Evolutionary conservation across 208 protist species (phyloP).

Genomic region (Blechomonas ayalai): DNA sequence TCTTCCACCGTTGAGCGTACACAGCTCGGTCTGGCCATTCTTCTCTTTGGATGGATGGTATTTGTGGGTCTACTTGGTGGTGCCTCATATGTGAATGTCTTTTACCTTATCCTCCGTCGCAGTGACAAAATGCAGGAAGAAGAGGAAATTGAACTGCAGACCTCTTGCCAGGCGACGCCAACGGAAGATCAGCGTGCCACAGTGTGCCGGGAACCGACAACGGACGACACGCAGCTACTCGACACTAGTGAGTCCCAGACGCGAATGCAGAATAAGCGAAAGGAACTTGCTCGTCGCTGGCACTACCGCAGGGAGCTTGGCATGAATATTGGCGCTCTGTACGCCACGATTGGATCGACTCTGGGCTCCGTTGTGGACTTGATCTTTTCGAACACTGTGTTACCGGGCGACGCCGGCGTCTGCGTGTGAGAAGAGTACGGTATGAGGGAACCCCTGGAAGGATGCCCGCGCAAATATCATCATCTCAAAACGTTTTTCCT

Average conservation of each 20-base stretch:
- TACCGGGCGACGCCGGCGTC: conserved; percentile 8
- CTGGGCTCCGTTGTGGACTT: conserved; percentile 55
- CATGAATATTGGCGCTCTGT: conserved; percentile 79
- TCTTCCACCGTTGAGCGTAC: conserved; percentile 14
- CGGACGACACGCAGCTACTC: too few species aligned
- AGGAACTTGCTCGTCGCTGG: too few species aligned
- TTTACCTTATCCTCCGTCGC: conserved; percentile 75
- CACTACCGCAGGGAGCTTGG: conserved; percentile 63
- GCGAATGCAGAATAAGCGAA: too few species aligned
- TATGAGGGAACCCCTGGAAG: too few species aligned
- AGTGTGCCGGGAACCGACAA: too few species aligned
- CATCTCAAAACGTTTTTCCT: too few species aligned
- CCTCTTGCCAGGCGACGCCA: too few species aligned
- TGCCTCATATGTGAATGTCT: conserved; percentile 89
- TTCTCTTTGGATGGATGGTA: conserved; percentile 84
- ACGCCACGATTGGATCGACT: conserved; percentile 75
- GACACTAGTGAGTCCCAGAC: too few species aligned
- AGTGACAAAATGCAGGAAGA: conserved; percentile 18
- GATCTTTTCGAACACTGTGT: conserved; percentile 72
- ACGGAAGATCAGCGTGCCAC: too few species aligned
- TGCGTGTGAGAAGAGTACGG: background rate
- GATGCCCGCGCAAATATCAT: too few species aligned
- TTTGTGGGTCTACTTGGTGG: conserved; percentile 87
- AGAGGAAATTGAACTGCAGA: conserved; percentile 12
- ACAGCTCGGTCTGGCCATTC: conserved; percentile 51